Evolutionary conservation across 108 stramenopile genomes (phyloP).

Genomic region (Cyclotella sp.): DNA sequence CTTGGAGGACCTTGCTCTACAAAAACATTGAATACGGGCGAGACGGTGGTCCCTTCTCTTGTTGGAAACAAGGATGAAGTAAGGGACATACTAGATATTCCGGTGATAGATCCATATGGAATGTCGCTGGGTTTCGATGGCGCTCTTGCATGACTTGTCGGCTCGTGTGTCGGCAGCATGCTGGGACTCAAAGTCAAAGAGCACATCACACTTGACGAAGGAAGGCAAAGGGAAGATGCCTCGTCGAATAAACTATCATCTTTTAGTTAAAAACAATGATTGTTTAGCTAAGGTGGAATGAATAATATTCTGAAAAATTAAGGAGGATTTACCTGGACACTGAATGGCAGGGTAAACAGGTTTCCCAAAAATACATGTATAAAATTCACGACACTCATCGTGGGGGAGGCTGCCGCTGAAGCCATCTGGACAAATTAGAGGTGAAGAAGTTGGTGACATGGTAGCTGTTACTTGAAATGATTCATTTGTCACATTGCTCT

Average conservation of each 20-base stretch:
- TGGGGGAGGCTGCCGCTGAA: not conserved
- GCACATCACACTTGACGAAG: constrained; percentile 6
- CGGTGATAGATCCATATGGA: not conserved
- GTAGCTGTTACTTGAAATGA: not conserved
- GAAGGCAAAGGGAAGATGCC: constrained; percentile 1
- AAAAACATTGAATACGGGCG: no score
- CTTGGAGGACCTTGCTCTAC: no score
- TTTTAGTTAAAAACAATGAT: not conserved
- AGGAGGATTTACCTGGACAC: constrained; percentile 5
- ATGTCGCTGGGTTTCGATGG: not conserved
- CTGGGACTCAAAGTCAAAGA: constrained; percentile 2
- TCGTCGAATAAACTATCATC: constrained; percentile 22
- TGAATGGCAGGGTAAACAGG: constrained; percentile 1
- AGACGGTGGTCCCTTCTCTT: not conserved
- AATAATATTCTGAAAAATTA: not conserved
- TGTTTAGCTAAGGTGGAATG: not conserved
- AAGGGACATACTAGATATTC: not conserved
- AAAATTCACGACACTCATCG: not conserved
- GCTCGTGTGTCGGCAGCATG: not conserved
- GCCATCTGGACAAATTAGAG: constrained; percentile 9
- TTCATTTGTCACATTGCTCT: not conserved
- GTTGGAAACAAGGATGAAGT: constrained; percentile 1
- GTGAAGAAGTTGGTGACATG: not conserved
- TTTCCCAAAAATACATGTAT: constrained; percentile 11
- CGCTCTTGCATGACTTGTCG: not conserved